Evolutionary conservation across 2,329 filamentous ascomycete genomes (phyloP).

Genomic region (Verticillium tricorpus): DNA sequence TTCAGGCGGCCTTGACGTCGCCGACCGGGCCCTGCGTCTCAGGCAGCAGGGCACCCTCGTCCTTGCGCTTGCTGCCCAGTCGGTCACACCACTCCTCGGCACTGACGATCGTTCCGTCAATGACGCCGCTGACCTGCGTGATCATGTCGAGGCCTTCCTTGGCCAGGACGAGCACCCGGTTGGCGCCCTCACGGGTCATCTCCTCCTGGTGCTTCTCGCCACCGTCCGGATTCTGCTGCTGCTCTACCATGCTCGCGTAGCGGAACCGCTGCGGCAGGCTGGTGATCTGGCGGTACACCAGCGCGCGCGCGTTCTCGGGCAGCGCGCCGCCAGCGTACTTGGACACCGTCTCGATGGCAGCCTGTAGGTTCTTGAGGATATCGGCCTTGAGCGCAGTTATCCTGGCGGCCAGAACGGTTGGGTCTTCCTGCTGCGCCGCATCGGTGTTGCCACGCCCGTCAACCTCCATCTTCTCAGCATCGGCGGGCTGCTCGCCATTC

Average conservation of each 20-base stretch:
- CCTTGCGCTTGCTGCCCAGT: constrained; percentile 46
- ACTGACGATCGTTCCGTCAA: constrained; percentile 84
- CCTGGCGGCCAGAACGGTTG: constrained; percentile 48
- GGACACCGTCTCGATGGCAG: constrained; percentile 79
- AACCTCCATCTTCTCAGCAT: constrained; percentile 19
- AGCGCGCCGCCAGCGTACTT: constrained; percentile 88
- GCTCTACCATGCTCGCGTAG: constrained; percentile 54
- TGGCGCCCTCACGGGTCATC: constrained; percentile 54
- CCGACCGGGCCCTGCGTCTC: constrained; percentile 17
- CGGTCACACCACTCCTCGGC: constrained; percentile 89
- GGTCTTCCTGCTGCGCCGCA: constrained; percentile 30
- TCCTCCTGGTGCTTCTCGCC: constrained; percentile 29
- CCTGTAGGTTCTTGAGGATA: constrained; percentile 73
- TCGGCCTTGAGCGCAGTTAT: constrained; percentile 67
- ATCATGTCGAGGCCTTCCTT: constrained; percentile 94
- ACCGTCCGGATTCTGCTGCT: constrained; percentile 21
- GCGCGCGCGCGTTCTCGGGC: constrained; percentile 77
- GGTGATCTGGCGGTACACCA: constrained; percentile 80
- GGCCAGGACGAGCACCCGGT: constrained; percentile 78
- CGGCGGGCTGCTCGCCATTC: constrained; percentile 6
- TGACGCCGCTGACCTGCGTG: constrained; percentile 79
- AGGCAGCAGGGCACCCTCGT: constrained; percentile 20
- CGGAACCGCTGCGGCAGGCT: constrained; percentile 81
- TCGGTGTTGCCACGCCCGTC: constrained; percentile 10
- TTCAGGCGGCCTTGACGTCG: constrained; percentile 22